Percentiles rank a stretch among this genome's conserved stretches.
Evolutionary conservation across 371 early-diverging fungal species (phyloP).

Genomic region (Mucor indicus): DNA sequence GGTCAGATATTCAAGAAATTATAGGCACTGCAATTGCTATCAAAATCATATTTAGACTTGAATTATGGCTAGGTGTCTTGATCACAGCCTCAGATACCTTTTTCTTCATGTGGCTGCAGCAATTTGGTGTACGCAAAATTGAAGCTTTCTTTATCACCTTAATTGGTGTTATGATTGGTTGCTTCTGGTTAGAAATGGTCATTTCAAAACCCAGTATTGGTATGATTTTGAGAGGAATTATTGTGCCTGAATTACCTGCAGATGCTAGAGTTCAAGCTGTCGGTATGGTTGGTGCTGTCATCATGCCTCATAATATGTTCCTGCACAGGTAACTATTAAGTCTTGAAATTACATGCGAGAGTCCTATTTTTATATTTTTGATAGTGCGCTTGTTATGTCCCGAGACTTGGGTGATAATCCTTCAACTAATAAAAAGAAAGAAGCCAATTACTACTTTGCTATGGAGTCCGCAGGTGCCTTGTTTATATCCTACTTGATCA

Average conservation of each 20-base stretch:
- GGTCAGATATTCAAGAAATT: slow-evolving; percentile 74
- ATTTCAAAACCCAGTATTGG: slow-evolving; percentile 50
- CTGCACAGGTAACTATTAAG: slow-evolving; percentile 51
- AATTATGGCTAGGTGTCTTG: slow-evolving; percentile 65
- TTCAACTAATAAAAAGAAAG: slow-evolving; percentile 48
- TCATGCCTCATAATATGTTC: slow-evolving; percentile 81
- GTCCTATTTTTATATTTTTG: neutral
- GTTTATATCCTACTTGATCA: slow-evolving; percentile 65
- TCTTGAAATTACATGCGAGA: neutral
- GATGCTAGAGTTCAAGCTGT: slow-evolving; percentile 63
- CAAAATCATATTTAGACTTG: slow-evolving; percentile 58
- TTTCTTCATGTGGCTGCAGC: slow-evolving; percentile 60
- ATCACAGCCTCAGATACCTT: slow-evolving; percentile 72
- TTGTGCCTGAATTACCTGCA: slow-evolving; percentile 57
- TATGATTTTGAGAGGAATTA: slow-evolving; percentile 59
- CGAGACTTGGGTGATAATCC: slow-evolving; percentile 51
- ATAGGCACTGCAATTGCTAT: slow-evolving; percentile 76
- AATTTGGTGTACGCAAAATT: slow-evolving; percentile 63
- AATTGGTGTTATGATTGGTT: slow-evolving; percentile 61
- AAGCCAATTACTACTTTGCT: slow-evolving; percentile 69
- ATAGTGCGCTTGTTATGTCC: slow-evolving; percentile 60
- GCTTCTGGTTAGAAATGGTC: slow-evolving; percentile 71
- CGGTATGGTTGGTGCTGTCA: slow-evolving; percentile 67
- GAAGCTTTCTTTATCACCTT: slow-evolving; percentile 66
- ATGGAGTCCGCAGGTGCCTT: slow-evolving; percentile 68